A percentile compares a stretch with the other conserved stretches of the same genome.
These are phyloP conservation scores for Polychytrium aggregatum DNA, from an alignment of 192 early-diverging fungal genomes.

Conservation along the genomic window DNA sequence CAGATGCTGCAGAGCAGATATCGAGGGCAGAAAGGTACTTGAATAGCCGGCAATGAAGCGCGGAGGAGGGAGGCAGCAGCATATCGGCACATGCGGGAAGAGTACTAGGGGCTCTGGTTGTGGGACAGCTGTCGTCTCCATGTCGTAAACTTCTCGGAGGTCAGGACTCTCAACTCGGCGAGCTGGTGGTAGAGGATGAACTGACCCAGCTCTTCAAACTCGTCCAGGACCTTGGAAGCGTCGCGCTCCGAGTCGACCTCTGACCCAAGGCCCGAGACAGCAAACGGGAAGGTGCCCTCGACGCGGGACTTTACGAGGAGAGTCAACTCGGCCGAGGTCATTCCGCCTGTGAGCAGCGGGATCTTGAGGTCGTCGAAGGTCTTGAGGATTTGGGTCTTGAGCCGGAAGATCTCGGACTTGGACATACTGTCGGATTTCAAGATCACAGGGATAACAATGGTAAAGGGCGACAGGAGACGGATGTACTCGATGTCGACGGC, in stretches of 20 bases:
- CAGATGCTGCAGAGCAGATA: too few relatives aligned
- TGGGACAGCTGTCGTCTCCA: too few relatives aligned
- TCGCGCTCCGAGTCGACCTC: not conserved
- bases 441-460: slow-evolving; percentile 58
- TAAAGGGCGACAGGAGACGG: slow-evolving; percentile 41
- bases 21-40: too few relatives aligned
- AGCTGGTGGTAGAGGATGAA: slow-evolving; percentile 41
- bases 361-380: slow-evolving; percentile 39
- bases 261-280: slow-evolving; percentile 24
- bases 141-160: slow-evolving; percentile 45
- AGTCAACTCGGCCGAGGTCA: slow-evolving; percentile 30
- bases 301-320: slow-evolving; percentile 30
- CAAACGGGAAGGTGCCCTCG: slow-evolving; percentile 40
- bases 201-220: slow-evolving; percentile 36
- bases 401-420: slow-evolving; percentile 31
- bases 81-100: too few relatives aligned
- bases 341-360: slow-evolving; percentile 45
- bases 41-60: too few relatives aligned
- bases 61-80: too few relatives aligned
- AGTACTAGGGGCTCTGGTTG: too few relatives aligned
- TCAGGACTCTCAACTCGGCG: slow-evolving; percentile 35
- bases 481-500: slow-evolving; percentile 67
- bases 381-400: slow-evolving; percentile 41
- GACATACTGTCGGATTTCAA: slow-evolving; percentile 48
- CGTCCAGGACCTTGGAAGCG: slow-evolving; percentile 15